These are phyloP conservation scores for Glycine soja DNA, from an alignment of 306 rosid species.

Conservation along the genomic window DNA sequence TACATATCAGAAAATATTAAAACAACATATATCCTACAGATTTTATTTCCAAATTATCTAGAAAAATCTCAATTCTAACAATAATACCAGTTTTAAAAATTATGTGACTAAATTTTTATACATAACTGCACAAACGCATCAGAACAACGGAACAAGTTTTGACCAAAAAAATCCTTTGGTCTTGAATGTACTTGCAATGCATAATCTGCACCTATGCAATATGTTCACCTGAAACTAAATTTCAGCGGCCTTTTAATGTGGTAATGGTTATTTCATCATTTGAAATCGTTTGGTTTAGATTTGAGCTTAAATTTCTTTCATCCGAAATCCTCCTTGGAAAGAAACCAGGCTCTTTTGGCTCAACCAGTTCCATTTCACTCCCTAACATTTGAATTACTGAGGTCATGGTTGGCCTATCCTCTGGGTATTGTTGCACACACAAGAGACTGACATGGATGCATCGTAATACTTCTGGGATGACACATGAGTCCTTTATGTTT, in stretches of 20 bases:
- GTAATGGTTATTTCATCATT: neutral
- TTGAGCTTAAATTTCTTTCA: constrained; percentile 30
- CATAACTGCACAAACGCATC: neutral
- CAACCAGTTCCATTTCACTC: constrained; percentile 46
- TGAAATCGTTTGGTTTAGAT: neutral
- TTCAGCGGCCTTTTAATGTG: neutral
- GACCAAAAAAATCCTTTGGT: neutral
- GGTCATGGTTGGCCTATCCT: constrained; percentile 38
- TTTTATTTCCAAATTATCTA: too few species aligned
- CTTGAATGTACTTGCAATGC: neutral
- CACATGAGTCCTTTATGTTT: constrained; percentile 38
- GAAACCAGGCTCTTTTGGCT: constrained; percentile 62
- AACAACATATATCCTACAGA: too few species aligned
- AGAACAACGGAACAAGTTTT: neutral
- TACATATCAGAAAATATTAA: too few species aligned
- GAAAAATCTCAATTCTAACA: too few species aligned
- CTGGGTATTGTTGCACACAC: constrained; percentile 52
- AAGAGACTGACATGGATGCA: constrained; percentile 62
- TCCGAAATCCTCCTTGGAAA: neutral
- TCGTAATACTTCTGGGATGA: constrained; percentile 43
- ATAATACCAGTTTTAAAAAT: neutral
- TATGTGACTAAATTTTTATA: neutral
- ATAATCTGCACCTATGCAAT: neutral
- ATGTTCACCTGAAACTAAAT: neutral
- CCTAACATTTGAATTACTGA: constrained; percentile 53